phyloP scores from a whole-genome alignment of 192 early-diverging fungal genomes.

The Rhizophagus prolifer region DNA sequence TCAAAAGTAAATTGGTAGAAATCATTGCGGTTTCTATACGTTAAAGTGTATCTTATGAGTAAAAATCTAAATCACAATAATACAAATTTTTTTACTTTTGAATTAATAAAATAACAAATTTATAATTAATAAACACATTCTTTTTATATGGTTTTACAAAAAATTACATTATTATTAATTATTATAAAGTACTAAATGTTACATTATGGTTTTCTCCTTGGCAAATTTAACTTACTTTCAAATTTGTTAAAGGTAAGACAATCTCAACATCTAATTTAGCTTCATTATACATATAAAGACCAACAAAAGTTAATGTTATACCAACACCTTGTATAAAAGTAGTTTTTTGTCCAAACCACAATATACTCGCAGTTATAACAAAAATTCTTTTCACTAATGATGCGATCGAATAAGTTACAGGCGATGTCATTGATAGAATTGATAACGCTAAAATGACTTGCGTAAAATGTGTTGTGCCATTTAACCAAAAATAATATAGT shows the following conservation, averaged over 20 bases:
- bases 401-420: conserved; percentile 86
- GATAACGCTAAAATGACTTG: conserved; percentile 83
- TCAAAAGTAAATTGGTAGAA: no score
- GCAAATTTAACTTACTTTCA: neutral
- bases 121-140: neutral
- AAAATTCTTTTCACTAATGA: conserved; percentile 88
- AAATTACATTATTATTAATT: neutral
- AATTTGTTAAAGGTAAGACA: conserved; percentile 20
- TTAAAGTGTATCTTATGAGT: no score
- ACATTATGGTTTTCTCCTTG: neutral
- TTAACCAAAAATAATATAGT: conserved; percentile 63
- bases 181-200: neutral
- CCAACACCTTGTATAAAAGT: conserved; percentile 67
- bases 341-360: conserved; percentile 81
- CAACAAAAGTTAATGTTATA: conserved; percentile 77
- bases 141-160: neutral
- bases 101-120: neutral
- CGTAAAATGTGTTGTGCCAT: conserved; percentile 78
- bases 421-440: conserved; percentile 70
- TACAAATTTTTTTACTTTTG: neutral
- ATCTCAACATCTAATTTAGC: conserved; percentile 64
- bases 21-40: no score
- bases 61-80: neutral
- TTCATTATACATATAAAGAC: conserved; percentile 82
- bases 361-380: conserved; percentile 79